Percentiles rank a stretch among this genome's conserved stretches.
Evolutionary conservation across 2,329 filamentous ascomycete species (phyloP).

Genomic region (Nectriaceae sp.): DNA sequence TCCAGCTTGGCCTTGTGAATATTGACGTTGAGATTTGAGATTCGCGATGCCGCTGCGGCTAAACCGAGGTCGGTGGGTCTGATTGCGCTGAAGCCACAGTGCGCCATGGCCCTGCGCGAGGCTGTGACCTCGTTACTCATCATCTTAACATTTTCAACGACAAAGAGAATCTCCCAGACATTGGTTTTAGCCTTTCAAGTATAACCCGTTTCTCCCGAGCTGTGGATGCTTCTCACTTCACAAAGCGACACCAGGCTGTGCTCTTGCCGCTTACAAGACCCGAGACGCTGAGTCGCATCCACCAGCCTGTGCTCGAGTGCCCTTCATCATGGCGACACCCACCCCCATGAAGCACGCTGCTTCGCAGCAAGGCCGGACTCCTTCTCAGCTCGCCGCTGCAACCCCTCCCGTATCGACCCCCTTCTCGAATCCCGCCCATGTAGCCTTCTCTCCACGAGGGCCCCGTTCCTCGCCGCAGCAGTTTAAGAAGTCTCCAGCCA

Average conservation of each 20-base stretch:
- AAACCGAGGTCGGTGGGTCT: not conserved
- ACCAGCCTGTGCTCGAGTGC: not conserved
- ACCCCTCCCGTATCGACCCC: slow-evolving; percentile 69
- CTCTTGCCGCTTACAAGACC: slow-evolving; percentile 8
- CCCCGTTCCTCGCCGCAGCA: slow-evolving; percentile 64
- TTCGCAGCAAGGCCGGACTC: slow-evolving; percentile 46
- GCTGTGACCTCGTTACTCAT: no score
- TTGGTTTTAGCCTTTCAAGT: no score
- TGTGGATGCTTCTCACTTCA: no score
- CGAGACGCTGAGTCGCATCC: slow-evolving; percentile 4
- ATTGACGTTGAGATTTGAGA: not conserved
- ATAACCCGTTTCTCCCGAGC: no score
- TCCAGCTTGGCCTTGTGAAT: no score
- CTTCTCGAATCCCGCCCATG: slow-evolving; percentile 59
- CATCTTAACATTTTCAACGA: no score
- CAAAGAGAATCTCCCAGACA: no score
- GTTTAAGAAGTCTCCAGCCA: slow-evolving; percentile 64
- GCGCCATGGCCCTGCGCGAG: no score
- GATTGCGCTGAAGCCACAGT: no score
- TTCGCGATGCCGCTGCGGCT: not conserved
- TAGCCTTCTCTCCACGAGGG: slow-evolving; percentile 61
- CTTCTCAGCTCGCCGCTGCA: slow-evolving; percentile 55
- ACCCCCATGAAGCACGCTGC: slow-evolving; percentile 50
- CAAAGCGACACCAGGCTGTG: slow-evolving; percentile 5
- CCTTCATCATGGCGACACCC: slow-evolving; percentile 49